Evolutionary conservation across 2,329 filamentous ascomycete genomes (phyloP).

Genomic region (Aaosphaeria arxii): DNA sequence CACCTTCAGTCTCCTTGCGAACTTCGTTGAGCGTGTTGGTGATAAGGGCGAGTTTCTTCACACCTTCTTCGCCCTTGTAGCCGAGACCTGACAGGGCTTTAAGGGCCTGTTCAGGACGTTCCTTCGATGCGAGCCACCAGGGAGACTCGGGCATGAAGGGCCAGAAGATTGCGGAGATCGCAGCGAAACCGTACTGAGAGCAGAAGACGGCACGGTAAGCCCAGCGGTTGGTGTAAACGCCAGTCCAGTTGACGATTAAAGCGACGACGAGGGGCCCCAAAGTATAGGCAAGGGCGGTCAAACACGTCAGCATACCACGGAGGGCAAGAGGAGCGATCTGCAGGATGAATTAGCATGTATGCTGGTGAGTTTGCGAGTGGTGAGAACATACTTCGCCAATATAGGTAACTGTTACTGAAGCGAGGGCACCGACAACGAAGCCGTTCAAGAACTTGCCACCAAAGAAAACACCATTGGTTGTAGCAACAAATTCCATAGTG

Average conservation of each 20-base stretch:
- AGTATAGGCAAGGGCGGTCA: slow-evolving; percentile 41
- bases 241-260: slow-evolving; percentile 26
- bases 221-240: slow-evolving; percentile 38
- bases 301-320: slow-evolving; percentile 37
- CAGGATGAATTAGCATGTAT: not conserved
- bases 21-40: slow-evolving; percentile 34
- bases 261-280: slow-evolving; percentile 40
- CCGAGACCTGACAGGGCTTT: slow-evolving; percentile 17
- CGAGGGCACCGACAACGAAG: slow-evolving; percentile 40
- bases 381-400: slow-evolving; percentile 25
- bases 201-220: slow-evolving; percentile 43
- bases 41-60: slow-evolving; percentile 17
- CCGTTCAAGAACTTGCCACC: slow-evolving; percentile 46
- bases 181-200: slow-evolving; percentile 43
- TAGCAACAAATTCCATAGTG: too few species aligned
- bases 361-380: not conserved
- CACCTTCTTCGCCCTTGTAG: slow-evolving; percentile 10
- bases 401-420: slow-evolving; percentile 39
- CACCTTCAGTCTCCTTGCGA: slow-evolving; percentile 49
- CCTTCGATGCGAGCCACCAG: slow-evolving; percentile 68
- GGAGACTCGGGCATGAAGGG: slow-evolving; percentile 46
- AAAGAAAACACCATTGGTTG: slow-evolving; percentile 38
- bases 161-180: slow-evolving; percentile 20
- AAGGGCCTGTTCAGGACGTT: slow-evolving; percentile 56
- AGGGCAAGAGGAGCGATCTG: slow-evolving; percentile 38